Conservation (phyloP, 2,329 filamentous ascomycete species). For the Dryadomyces quercivorus region DNA sequence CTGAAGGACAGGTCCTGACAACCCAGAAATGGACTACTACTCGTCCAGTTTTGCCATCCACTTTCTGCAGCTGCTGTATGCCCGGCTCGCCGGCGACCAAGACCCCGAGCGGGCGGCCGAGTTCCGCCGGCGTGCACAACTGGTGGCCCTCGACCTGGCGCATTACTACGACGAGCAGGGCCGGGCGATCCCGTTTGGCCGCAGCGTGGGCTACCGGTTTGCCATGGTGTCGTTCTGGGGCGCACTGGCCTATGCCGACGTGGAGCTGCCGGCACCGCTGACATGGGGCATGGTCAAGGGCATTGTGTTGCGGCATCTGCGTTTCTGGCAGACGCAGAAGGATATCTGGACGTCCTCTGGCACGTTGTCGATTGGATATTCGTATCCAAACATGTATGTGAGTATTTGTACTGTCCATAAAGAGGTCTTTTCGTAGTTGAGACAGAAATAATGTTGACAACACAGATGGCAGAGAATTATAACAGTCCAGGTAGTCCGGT, state of each 20-base stretch:
- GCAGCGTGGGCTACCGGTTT: slow-evolving; percentile 71
- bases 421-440: too few species aligned
- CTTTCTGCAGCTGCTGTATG: slow-evolving; percentile 65
- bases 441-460: not conserved
- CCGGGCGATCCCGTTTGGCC: slow-evolving; percentile 62
- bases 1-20: too few species aligned
- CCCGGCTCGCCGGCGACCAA: slow-evolving; percentile 54
- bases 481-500: slow-evolving; percentile 60
- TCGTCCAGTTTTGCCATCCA: slow-evolving; percentile 75
- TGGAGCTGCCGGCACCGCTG: slow-evolving; percentile 58
- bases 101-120: slow-evolving; percentile 55
- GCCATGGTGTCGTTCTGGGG: slow-evolving; percentile 80
- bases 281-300: slow-evolving; percentile 74
- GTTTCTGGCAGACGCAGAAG: slow-evolving; percentile 67
- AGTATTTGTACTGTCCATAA: too few species aligned
- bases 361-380: slow-evolving; percentile 64
- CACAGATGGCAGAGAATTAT: slow-evolving; percentile 65
- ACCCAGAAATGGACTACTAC: slow-evolving; percentile 70
- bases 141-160: slow-evolving; percentile 57
- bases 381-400: slow-evolving; percentile 65
- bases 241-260: slow-evolving; percentile 61
- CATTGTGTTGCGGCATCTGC: slow-evolving; percentile 58
- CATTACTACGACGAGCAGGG: slow-evolving; percentile 67
- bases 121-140: slow-evolving; percentile 55
- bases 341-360: slow-evolving; percentile 66